Percentiles rank a stretch among this genome's conserved stretches.
Conservation (phyloP, 257 asterid species). For the Dorcoceras hygrometricum region DNA sequence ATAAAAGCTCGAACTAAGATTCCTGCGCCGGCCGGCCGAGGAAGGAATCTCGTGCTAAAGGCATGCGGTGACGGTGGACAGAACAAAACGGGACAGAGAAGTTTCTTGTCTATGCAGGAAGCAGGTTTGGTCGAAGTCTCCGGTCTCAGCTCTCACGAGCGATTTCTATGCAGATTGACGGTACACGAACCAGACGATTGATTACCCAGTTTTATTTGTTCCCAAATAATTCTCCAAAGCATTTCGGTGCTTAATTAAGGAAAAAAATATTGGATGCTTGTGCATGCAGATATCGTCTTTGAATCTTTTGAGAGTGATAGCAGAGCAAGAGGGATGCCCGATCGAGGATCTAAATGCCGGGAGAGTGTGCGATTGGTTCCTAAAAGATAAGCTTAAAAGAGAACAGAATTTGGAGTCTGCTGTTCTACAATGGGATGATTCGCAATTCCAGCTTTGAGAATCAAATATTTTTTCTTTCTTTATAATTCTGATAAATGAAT, state of each 20-base stretch:
- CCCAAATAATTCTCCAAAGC: too few species aligned
- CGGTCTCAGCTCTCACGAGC: conserved; percentile 76
- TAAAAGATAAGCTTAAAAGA: conserved; percentile 69
- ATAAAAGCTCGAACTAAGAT: not conserved
- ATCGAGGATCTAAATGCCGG: conserved; percentile 86
- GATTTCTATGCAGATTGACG: conserved; percentile 81
- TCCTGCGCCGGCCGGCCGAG: not conserved
- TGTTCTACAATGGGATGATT: conserved; percentile 78
- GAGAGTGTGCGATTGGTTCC: conserved; percentile 77
- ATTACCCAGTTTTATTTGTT: not conserved
- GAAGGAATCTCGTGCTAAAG: conserved; percentile 20
- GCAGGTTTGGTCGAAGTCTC: conserved; percentile 87
- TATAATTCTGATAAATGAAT: not conserved
- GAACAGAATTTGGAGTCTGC: conserved; percentile 71
- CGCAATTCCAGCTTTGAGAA: conserved; percentile 39
- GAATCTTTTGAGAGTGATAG: conserved; percentile 61
- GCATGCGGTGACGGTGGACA: conserved; percentile 28
- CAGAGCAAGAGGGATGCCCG: conserved; percentile 76
- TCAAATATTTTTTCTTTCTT: not conserved
- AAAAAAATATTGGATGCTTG: not conserved
- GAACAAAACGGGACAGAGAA: conserved; percentile 34
- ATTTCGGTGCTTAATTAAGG: too few species aligned
- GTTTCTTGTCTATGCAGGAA: conserved; percentile 66
- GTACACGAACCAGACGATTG: conserved; percentile 18
- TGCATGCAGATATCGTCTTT: conserved; percentile 65